Evolutionary conservation across 495 filamentous ascomycete genomes (phyloP).

Genomic region (Pseudomonodictys pantanalensis): DNA sequence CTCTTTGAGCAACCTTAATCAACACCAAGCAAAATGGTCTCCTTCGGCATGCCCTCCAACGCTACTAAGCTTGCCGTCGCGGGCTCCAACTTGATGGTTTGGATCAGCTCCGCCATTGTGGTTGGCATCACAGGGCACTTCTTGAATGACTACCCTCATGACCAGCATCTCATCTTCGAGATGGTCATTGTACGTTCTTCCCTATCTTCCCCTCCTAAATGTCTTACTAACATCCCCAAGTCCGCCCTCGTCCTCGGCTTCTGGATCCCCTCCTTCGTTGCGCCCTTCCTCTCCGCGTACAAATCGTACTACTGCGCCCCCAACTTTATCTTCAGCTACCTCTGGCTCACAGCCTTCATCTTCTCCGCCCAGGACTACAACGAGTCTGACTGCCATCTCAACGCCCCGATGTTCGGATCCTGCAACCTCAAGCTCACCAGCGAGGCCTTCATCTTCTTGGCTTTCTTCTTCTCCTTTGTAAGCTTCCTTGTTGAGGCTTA

Average conservation of each 20-base stretch:
- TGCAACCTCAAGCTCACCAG: neutral
- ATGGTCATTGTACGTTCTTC: slow-evolving; percentile 14
- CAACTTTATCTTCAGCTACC: slow-evolving; percentile 54
- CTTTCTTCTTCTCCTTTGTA: neutral
- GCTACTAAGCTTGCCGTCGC: neutral
- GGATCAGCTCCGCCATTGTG: slow-evolving; percentile 16
- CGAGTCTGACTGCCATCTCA: neutral
- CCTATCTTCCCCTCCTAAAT: neutral
- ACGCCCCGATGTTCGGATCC: neutral
- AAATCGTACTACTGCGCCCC: neutral
- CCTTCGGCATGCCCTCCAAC: neutral
- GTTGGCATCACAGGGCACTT: slow-evolving; percentile 27
- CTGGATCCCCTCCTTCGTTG: slow-evolving; percentile 40
- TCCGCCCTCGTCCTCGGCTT: slow-evolving; percentile 1
- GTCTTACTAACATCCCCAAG: neutral
- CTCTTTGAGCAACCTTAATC: neutral
- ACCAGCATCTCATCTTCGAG: slow-evolving; percentile 13
- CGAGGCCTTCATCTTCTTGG: neutral
- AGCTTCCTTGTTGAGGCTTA: neutral
- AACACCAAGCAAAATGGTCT: slow-evolving; percentile 1
- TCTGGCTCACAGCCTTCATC: slow-evolving; percentile 62
- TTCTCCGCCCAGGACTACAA: slow-evolving; percentile 58
- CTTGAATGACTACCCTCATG: slow-evolving; percentile 17
- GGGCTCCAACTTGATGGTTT: slow-evolving; percentile 13
- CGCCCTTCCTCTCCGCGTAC: slow-evolving; percentile 47